Percentiles rank a stretch among this genome's conserved stretches.
Conservation (phyloP, 169 alveolate genomes). For the Perkinsus olseni region DNA sequence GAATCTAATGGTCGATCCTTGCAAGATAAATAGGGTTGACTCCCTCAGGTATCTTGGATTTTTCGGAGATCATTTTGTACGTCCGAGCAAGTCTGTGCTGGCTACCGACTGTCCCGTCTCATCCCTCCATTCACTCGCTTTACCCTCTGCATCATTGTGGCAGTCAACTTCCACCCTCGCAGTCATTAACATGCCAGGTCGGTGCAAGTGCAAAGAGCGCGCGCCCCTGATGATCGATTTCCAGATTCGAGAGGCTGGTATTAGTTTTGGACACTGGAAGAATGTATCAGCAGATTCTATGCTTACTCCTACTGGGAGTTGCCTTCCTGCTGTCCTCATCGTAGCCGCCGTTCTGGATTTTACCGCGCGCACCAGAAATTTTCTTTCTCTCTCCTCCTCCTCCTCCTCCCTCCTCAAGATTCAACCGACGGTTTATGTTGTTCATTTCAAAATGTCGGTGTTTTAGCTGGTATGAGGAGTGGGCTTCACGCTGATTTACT, state of each 20-base stretch:
- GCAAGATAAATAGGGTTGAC: neutral
- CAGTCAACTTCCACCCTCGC: neutral
- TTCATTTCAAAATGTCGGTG: neutral
- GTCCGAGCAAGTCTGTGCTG: neutral
- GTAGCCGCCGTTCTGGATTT: neutral
- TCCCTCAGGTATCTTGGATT: neutral
- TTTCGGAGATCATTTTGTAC: neutral
- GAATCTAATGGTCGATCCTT: neutral
- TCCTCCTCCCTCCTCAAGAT: too few species aligned
- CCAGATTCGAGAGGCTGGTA: neutral
- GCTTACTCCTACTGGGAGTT: neutral
- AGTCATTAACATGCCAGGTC: neutral
- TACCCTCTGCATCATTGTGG: neutral
- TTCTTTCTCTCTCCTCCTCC: neutral
- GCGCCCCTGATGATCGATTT: neutral
- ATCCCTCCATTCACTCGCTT: neutral
- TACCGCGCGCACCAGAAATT: neutral
- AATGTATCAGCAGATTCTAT: neutral
- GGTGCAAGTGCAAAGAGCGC: neutral
- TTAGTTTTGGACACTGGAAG: neutral
- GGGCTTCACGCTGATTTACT: neutral
- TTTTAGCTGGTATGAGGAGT: neutral
- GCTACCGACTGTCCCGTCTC: neutral
- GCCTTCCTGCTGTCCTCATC: neutral
- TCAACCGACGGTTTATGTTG: neutral